Conservation (phyloP, 805 yeast species). For the Starmerella stigmatis region DNA sequence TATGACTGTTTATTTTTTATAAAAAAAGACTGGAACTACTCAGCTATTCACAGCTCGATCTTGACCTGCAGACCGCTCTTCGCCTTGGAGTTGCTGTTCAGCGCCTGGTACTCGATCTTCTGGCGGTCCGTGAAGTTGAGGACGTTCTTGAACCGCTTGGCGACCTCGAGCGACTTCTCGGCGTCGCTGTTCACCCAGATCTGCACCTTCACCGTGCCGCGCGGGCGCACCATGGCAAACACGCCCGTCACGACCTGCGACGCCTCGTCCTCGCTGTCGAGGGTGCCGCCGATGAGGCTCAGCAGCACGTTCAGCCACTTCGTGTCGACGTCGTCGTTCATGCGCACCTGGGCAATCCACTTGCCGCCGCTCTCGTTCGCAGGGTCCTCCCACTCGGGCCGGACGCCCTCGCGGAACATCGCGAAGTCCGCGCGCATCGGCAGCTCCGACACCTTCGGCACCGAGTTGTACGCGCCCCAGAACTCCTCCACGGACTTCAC, state of each 20-base stretch:
- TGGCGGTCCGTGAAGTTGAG: conserved; percentile 56
- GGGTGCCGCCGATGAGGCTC: conserved; percentile 89
- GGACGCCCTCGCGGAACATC: conserved; percentile 82
- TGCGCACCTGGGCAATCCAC: conserved; percentile 68
- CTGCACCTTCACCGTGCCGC: conserved; percentile 63
- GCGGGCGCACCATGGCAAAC: conserved; percentile 78
- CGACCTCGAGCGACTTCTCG: conserved; percentile 55
- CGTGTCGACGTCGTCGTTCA: conserved; percentile 56
- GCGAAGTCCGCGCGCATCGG: conserved; percentile 92
- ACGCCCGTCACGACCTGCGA: conserved; percentile 87
- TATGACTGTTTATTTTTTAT: not conserved
- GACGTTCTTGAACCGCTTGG: conserved; percentile 77
- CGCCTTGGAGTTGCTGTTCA: conserved; percentile 33
- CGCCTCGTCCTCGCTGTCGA: conserved; percentile 65
- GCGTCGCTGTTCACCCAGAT: conserved; percentile 75
- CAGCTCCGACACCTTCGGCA: conserved; percentile 82
- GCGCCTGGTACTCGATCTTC: conserved; percentile 72
- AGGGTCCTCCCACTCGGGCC: conserved; percentile 98
- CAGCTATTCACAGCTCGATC: conserved; percentile 19
- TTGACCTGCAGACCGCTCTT: conserved; percentile 17
- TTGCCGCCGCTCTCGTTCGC: conserved; percentile 85
- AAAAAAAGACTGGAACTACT: not conserved
- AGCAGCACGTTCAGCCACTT: conserved; percentile 67
- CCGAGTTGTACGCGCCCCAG: conserved; percentile 94
- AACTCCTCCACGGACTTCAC: conserved; percentile 95